Base-by-base conservation (phyloP, 208 protist species). In the Entamoeba moshkovskii region DNA sequence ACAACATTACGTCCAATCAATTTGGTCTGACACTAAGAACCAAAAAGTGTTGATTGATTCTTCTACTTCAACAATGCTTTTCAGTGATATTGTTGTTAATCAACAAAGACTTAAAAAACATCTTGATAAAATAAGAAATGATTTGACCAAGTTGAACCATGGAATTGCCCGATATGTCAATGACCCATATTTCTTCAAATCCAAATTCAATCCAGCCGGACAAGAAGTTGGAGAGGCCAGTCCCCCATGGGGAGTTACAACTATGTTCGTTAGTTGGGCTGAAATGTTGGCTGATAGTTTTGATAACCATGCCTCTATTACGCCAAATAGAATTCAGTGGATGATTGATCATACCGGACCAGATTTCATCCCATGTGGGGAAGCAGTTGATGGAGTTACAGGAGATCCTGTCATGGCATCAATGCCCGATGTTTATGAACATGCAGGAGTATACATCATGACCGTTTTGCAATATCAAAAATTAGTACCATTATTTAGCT, bases 381-480 rank as follows among this genome's bases (percentile, higher is more conserved):
- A 95, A 52, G 93, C 66, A 16, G 94, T 95, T n/a, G 66, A 93
- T 91, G 29, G 45, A 44, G 33, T 91, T 38, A 66, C 29, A 66
- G 92, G 46, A 25, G 15, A 91, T 4, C 94, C 94, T 52, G 93
- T 95, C 29, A 93, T 25, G 33, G 93, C 94, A 18, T 48, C 44
- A n/a, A 42, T 52, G 29, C 94, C 94, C 29, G 94, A 94, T 59
- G n/a, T 94, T 33, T 94, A 94, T 92, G 93, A 94, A 48, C 66
- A 92, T 45, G 66, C 66, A 45, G 93, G 92, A 18, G 45, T 52
- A 29, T 93, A 59, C n/a, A 33, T 46, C 48, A 38, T 93, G 45
- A 38, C 45, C n/a, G 59, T 73, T 6, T 33, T 73, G 4, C 59
- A 73, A 73, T 73, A 73, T 33, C 59, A 73, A 73, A 73, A 73